phyloP scores from a whole-genome alignment of 2,329 filamentous ascomycete species.

The Exophiala calicioides region DNA sequence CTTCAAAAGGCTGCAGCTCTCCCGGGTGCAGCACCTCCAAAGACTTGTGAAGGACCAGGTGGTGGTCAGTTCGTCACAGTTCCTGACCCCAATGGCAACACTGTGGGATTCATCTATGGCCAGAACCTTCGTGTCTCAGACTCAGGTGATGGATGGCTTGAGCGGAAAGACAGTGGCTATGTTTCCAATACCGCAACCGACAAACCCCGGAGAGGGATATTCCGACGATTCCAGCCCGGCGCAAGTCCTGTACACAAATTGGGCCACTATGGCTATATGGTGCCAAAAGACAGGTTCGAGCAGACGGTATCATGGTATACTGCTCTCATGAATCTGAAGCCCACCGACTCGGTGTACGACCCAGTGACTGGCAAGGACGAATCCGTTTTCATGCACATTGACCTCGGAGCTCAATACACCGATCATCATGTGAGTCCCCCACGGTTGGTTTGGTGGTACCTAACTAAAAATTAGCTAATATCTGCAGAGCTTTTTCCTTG shows the following conservation, averaged over 20 bases:
- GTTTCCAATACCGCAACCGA: slow-evolving; percentile 38
- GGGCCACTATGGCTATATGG: slow-evolving; percentile 48
- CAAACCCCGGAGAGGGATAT: slow-evolving; percentile 40
- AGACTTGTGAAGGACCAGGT: slow-evolving; percentile 24
- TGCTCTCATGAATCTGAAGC: slow-evolving; percentile 47
- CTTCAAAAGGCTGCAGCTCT: slow-evolving; percentile 18
- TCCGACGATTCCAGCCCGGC: slow-evolving; percentile 46
- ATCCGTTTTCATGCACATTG: slow-evolving; percentile 53
- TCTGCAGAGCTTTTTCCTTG: slow-evolving; percentile 22
- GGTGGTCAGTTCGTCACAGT: slow-evolving; percentile 29
- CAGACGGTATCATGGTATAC: slow-evolving; percentile 45
- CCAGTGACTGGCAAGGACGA: slow-evolving; percentile 30
- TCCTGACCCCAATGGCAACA: slow-evolving; percentile 28
- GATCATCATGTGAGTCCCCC: slow-evolving; percentile 58
- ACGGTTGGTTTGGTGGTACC: slow-evolving; percentile 43
- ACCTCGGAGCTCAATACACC: slow-evolving; percentile 46
- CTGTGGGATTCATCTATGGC: slow-evolving; percentile 26
- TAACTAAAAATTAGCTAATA: neutral
- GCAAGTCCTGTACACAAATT: slow-evolving; percentile 52
- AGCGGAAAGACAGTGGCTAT: slow-evolving; percentile 31
- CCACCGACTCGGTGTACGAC: slow-evolving; percentile 44
- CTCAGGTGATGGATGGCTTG: slow-evolving; percentile 1
- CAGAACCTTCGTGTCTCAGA: slow-evolving; percentile 20
- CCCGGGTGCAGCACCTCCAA: slow-evolving; percentile 15
- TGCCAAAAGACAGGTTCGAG: slow-evolving; percentile 37